Evolutionary conservation across 1,284 basidiomycete genomes (phyloP), one percentile per base, ranked within the genome.

Genomic region (Vanrija humicola): DNA sequence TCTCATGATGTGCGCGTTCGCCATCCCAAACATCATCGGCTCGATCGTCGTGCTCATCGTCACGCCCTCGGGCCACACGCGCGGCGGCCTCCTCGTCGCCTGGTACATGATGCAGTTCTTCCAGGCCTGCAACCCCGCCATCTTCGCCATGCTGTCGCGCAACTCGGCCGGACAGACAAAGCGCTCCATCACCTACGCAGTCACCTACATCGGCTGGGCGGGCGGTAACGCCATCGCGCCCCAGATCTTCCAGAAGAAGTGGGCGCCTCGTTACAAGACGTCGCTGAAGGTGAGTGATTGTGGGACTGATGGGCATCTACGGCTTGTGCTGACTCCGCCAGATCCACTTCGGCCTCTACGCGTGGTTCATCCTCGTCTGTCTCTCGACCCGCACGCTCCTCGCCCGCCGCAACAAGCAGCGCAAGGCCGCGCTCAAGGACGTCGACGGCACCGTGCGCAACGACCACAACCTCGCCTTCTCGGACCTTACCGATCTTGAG

Each of bases 101-200:
- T 65, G 63, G 52, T 63, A 64, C 54, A n/a, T 59, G 40, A 65
- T 67, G 65, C 67, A 69, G 45, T 56, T 48, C 46, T 66, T 64
- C 57, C 53, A 56, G 46, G 63, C 64, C 51, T 54, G 50, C 47
- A 56, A 66, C 29, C 65, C 67, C 9, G 50, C 55, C 2, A 58
- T 63, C n/a, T 66, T 62, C 50, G 42, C 54, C 34, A 50, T 67
- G 51, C 54, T 66, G 2, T 64, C 65, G 1, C 44, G 64, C 6
- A 69, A 69, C 55, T 50, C 53, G 3, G 64, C 66, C 19, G 67
- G 67, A 8, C 58, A 63, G 42, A 69, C 66, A n/a, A 69, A 69
- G 56, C 68, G 66, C 49, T 61, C 58, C 5, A 56, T 67, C 19
- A 61, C 58, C 23, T 69, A 66, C 55, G 63, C 66, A 28, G 48